Evolutionary conservation across 1,139 yeast genomes (phyloP).

Genomic region (Kodamaea derodonti): DNA sequence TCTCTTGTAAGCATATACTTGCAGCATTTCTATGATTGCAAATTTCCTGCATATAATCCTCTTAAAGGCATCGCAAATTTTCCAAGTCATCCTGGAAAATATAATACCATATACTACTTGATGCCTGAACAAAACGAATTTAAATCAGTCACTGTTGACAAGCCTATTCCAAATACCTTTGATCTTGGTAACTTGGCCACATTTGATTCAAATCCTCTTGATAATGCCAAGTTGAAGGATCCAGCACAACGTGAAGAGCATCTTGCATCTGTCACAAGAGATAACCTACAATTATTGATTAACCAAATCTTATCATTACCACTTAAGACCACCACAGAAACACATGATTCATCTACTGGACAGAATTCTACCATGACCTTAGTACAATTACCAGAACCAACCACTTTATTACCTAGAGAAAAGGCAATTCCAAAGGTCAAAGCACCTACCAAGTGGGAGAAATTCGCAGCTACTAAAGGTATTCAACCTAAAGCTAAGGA

Average conservation of each 20-base stretch:
- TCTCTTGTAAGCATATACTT: too few species aligned
- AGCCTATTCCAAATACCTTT: constrained; percentile 78
- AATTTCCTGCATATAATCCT: not conserved
- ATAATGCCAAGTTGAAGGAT: constrained; percentile 49
- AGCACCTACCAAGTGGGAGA: constrained; percentile 94
- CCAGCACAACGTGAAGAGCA: constrained; percentile 59
- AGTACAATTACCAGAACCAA: constrained; percentile 80
- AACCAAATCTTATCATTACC: constrained; percentile 91
- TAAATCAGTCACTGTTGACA: constrained; percentile 81
- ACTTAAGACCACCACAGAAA: constrained; percentile 76
- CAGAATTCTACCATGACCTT: constrained; percentile 78
- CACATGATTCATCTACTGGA: constrained; percentile 55
- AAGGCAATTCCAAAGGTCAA: constrained; percentile 91
- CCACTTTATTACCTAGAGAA: constrained; percentile 85
- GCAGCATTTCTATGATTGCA: too few species aligned
- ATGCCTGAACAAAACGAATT: constrained; percentile 28
- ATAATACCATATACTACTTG: too few species aligned
- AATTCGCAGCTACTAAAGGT: constrained; percentile 93
- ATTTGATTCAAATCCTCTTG: constrained; percentile 82
- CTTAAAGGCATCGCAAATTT: constrained; percentile 6
- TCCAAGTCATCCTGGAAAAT: constrained; percentile 2
- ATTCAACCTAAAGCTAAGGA: constrained; percentile 86
- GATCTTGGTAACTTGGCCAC: constrained; percentile 88
- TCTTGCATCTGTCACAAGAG: constrained; percentile 72
- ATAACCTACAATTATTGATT: constrained; percentile 84